These are phyloP conservation scores for Ustilago trichophora DNA, from an alignment of 1,284 basidiomycete genomes.

Conservation along the genomic window DNA sequence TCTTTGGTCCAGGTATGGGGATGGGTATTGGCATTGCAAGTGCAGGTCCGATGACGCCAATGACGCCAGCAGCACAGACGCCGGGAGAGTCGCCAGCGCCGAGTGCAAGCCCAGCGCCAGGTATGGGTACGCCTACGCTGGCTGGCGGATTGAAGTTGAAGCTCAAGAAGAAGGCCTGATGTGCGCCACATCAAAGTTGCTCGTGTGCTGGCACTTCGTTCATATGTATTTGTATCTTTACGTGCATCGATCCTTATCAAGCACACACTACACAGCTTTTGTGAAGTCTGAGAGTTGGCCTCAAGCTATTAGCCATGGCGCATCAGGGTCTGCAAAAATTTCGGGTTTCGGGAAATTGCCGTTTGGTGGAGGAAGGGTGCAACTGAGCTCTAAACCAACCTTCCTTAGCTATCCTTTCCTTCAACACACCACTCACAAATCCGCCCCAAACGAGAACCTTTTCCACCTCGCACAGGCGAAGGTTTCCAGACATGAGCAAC, in stretches of 20 bases:
- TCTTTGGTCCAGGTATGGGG: slow-evolving; percentile 47
- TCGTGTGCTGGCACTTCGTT: too few species aligned
- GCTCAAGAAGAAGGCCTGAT: slow-evolving; percentile 48
- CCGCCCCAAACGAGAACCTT: too few species aligned
- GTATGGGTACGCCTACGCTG: slow-evolving; percentile 24
- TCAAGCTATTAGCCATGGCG: too few species aligned
- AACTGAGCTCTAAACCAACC: slow-evolving; percentile 2
- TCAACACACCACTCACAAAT: too few species aligned
- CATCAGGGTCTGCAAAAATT: slow-evolving; percentile 2
- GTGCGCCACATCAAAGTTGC: too few species aligned
- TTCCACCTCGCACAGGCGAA: too few species aligned
- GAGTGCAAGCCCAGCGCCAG: slow-evolving; percentile 29
- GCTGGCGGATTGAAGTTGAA: slow-evolving; percentile 40
- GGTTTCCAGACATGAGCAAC: too few species aligned
- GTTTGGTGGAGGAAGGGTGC: slow-evolving; percentile 5
- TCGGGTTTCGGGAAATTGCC: slow-evolving; percentile 19
- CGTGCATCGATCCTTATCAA: too few species aligned
- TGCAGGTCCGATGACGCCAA: slow-evolving; percentile 39
- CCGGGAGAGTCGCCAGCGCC: slow-evolving; percentile 33
- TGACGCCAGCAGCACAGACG: slow-evolving; percentile 31
- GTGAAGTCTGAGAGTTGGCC: too few species aligned
- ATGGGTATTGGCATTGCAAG: slow-evolving; percentile 41
- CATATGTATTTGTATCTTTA: slow-evolving; percentile 23
- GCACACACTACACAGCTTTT: too few species aligned
- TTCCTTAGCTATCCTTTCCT: background rate